phyloP scores from a whole-genome alignment of 2,329 filamentous ascomycete genomes.

The Westerdykella sp. region DNA sequence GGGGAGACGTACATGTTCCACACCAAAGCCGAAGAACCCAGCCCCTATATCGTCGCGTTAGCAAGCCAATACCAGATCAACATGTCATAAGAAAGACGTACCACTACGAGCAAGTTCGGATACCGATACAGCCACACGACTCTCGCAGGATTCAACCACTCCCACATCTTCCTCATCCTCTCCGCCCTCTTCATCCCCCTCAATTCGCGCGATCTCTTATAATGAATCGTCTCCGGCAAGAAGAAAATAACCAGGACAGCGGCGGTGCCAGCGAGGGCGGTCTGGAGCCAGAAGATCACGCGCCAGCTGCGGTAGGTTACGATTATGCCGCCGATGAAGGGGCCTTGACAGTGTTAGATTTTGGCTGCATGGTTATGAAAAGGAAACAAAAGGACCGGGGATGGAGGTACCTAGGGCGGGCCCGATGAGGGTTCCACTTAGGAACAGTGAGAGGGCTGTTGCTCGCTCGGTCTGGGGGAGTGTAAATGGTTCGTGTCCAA shows the following conservation, averaged over 20 bases:
- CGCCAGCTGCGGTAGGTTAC: slow-evolving; percentile 69
- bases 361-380: not conserved
- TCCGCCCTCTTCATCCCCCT: slow-evolving; percentile 46
- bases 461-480: no score
- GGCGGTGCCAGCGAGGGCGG: slow-evolving; percentile 57
- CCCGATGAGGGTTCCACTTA: no score
- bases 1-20: no score
- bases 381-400: not conserved
- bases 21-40: no score
- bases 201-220: slow-evolving; percentile 57
- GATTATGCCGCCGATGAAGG: slow-evolving; percentile 68
- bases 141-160: slow-evolving; percentile 61
- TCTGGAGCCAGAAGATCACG: slow-evolving; percentile 72
- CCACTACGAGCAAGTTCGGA: slow-evolving; percentile 55
- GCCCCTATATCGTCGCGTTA: not conserved
- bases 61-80: not conserved
- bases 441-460: no score
- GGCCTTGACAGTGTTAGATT: slow-evolving; percentile 50
- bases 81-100: no score
- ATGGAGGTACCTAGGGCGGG: slow-evolving; percentile 40
- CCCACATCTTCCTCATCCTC: slow-evolving; percentile 52
- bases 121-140: slow-evolving; percentile 60
- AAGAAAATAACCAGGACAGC: slow-evolving; percentile 57
- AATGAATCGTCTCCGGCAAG: slow-evolving; percentile 67
- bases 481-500: no score